A percentile compares a stretch with the other conserved stretches of the same genome.
Evolutionary conservation across 352 stramenopile genomes (phyloP).

Genomic region (Globisporangium paddicum): DNA sequence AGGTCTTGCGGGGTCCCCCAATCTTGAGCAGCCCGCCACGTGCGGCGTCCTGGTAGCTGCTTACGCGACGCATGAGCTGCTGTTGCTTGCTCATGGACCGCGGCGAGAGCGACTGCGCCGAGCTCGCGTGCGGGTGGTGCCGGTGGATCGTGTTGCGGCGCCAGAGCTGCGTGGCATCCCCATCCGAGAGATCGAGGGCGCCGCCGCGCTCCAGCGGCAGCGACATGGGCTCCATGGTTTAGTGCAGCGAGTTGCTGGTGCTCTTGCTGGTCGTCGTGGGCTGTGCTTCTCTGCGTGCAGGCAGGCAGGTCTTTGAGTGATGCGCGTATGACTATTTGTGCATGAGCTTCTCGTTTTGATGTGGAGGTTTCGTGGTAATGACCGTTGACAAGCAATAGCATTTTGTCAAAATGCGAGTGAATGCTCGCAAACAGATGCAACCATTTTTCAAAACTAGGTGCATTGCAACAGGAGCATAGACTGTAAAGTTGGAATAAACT

Average conservation of each 20-base stretch:
- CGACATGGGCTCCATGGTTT: constrained; percentile 39
- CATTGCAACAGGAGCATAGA: too few species aligned
- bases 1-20: not conserved
- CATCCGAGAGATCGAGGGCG: constrained; percentile 23
- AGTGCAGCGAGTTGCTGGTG: not conserved
- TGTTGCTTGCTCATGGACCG: constrained; percentile 17
- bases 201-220: constrained; percentile 44
- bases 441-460: too few species aligned
- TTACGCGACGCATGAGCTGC: constrained; percentile 49
- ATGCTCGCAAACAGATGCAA: not conserved
- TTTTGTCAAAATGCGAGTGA: not conserved
- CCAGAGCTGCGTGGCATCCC: constrained; percentile 6
- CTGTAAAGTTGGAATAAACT: too few species aligned
- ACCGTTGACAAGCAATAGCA: too few species aligned
- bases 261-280: too few species aligned
- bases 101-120: constrained; percentile 39
- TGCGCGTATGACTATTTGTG: not conserved
- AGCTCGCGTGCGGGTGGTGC: constrained; percentile 37
- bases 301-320: too few species aligned
- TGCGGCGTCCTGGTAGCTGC: constrained; percentile 43
- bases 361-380: not conserved
- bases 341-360: not conserved
- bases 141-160: constrained; percentile 7
- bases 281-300: not conserved
- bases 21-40: constrained; percentile 5